phyloP scores from a whole-genome alignment of 225 moss, liverwort and hornwort genomes.

The Physcomitrium patens region DNA sequence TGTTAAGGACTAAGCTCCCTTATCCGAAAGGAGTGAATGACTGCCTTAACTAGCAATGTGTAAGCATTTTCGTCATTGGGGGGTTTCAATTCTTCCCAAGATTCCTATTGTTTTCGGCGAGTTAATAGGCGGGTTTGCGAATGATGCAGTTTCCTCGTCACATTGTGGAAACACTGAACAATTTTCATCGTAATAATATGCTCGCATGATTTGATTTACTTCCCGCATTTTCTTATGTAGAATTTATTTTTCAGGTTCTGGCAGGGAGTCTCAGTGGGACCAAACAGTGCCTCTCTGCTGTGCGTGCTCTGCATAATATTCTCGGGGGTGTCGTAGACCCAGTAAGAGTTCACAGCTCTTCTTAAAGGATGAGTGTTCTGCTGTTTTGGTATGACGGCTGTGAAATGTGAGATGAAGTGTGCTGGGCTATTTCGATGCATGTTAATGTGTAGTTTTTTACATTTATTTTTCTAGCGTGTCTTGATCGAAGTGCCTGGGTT shows the following conservation, averaged over 20 bases:
- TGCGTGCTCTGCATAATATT: constrained; percentile 90
- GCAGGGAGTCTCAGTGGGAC: constrained; percentile 97
- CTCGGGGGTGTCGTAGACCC: constrained; percentile 96
- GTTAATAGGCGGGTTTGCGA: too few relatives aligned
- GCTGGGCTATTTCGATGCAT: too few relatives aligned
- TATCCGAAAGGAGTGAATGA: too few relatives aligned
- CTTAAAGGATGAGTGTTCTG: background rate
- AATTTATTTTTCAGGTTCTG: constrained; percentile 64
- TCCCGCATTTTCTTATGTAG: background rate
- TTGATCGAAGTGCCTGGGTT: too few relatives aligned
- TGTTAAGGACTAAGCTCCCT: too few relatives aligned
- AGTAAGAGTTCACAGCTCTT: constrained; percentile 43
- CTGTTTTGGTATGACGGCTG: background rate
- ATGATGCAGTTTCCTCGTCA: background rate
- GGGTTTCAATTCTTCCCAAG: too few relatives aligned
- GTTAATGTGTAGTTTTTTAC: too few relatives aligned
- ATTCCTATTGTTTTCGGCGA: too few relatives aligned
- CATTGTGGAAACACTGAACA: background rate
- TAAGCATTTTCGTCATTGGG: too few relatives aligned
- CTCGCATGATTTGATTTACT: background rate
- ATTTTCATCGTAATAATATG: background rate
- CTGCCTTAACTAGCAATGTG: too few relatives aligned
- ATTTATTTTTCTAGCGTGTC: too few relatives aligned
- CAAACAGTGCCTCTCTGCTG: constrained; percentile 74
- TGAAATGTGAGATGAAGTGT: constrained; percentile 9